These are phyloP conservation scores for Acer saccharum DNA, from an alignment of 345 rosid species.

Conservation along the genomic window DNA sequence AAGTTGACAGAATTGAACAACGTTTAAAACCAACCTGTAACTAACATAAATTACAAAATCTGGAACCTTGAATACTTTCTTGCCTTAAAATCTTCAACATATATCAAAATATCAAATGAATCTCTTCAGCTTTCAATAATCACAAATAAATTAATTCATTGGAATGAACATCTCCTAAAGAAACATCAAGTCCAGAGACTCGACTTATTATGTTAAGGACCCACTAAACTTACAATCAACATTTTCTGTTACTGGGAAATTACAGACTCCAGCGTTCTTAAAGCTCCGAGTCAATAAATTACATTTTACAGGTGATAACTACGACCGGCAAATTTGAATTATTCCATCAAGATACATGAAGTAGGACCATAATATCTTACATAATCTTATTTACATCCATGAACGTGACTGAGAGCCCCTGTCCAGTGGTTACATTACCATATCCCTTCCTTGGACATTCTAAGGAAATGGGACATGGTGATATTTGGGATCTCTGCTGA, in stretches of 20 bases:
- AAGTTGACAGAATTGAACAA: too few species aligned
- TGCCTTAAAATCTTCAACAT: too few species aligned
- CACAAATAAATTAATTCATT: background rate
- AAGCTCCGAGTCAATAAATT: constrained; percentile 20
- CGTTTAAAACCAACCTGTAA: too few species aligned
- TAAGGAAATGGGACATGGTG: constrained; percentile 64
- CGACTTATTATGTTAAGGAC: background rate
- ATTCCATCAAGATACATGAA: constrained; percentile 17
- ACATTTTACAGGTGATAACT: constrained; percentile 11
- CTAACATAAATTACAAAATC: too few species aligned
- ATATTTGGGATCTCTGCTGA: constrained; percentile 56
- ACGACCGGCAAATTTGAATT: background rate
- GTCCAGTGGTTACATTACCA: constrained; percentile 46
- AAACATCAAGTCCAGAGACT: background rate
- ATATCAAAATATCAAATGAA: background rate
- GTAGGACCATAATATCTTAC: background rate
- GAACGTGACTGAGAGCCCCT: background rate
- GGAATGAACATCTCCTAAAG: background rate
- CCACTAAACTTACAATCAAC: constrained; percentile 12
- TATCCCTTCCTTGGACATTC: constrained; percentile 82
- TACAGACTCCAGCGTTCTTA: background rate
- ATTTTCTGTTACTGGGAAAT: background rate
- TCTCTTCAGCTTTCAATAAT: background rate
- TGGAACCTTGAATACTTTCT: too few species aligned
- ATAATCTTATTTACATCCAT: too few species aligned